Evolutionary conservation across 805 yeast species (phyloP), one percentile per base, ranked within the genome.

Genomic region (Kodamaea jinghongensis): DNA sequence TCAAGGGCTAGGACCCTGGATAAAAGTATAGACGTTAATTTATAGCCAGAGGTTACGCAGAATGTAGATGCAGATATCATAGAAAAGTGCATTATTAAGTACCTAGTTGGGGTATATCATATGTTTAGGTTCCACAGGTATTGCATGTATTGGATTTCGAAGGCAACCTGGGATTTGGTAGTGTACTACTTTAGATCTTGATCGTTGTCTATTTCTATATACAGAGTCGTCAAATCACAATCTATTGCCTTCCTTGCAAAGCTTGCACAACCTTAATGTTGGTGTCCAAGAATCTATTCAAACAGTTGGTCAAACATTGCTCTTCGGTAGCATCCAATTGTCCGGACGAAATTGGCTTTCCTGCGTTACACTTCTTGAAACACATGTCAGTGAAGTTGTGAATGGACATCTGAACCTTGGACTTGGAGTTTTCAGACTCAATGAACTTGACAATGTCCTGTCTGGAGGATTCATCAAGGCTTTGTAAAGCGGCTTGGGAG

Each of bases 381-480:
- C 98, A 90, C 71, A 83, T 73, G 57, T 88, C 90, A 17, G 96
- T 89, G 75, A 87, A 88, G 54, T 75, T 78, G 60, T 90, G 96
- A 45, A 90, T 85, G 25, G 95, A 79, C 67, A 77, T 75, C 61
- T 88, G 96, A 22, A 90, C 86, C 65, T 88, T 87, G 41, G 91
- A 81, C 67, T 86, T 87, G 47, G 93, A 77, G 57, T 84, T 83
- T 65, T 90, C 96, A 10, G 83, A 67, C 57, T 88, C 95, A 35
- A 89, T 70, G 68, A 87, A 89, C 41, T 75, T 71, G 52, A 80
- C 70, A 36, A 89, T 79, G 47, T 88, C 95, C 55, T 79, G 75
- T 60, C 83, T 81, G 33, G 93, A 76, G 20, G 71, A 43, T 26
- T 83, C 91, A 56, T 87, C 95, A 41, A 68, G 65, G 38, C 46